These are phyloP conservation scores for Aspergillus ruber DNA, from an alignment of 2,329 filamentous ascomycete species.

Conservation along the genomic window DNA sequence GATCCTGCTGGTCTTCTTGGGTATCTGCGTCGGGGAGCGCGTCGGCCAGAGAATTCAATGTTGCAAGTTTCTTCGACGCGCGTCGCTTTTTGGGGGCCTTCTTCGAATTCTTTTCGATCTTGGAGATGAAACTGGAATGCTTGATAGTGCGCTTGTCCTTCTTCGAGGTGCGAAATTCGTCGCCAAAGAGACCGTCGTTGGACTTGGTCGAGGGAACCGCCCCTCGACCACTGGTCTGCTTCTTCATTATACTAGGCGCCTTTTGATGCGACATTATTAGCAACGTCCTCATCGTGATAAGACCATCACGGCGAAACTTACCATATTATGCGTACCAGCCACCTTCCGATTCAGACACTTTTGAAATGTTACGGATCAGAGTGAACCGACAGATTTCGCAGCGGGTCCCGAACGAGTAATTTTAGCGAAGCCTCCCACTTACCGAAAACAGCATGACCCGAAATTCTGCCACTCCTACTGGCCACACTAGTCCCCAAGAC, in stretches of 20 bases:
- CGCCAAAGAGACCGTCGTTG: conserved; percentile 15
- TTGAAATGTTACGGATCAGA: background rate
- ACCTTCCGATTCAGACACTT: no score
- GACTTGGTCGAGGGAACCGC: conserved; percentile 12
- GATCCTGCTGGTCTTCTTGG: conserved; percentile 43
- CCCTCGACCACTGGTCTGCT: conserved; percentile 12
- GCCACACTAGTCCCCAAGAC: background rate
- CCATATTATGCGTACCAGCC: conserved; percentile 1
- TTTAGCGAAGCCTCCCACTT: background rate
- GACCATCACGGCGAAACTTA: background rate
- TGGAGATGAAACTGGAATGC: conserved; percentile 70
- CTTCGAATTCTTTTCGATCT: conserved; percentile 58
- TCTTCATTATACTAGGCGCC: conserved; percentile 4
- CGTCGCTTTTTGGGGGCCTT: conserved; percentile 59
- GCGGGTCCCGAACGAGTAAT: background rate
- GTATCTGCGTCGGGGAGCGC: conserved; percentile 65
- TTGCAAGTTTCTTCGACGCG: conserved; percentile 69
- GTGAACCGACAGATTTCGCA: background rate
- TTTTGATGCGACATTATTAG: background rate
- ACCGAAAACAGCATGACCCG: background rate
- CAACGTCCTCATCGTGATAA: background rate
- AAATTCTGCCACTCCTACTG: background rate
- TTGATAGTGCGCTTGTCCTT: conserved; percentile 78
- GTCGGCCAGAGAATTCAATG: conserved; percentile 69
- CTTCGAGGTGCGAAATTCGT: conserved; percentile 64